phyloP scores from a whole-genome alignment of 2,329 filamentous ascomycete species.

The Thelonectria discophora region DNA sequence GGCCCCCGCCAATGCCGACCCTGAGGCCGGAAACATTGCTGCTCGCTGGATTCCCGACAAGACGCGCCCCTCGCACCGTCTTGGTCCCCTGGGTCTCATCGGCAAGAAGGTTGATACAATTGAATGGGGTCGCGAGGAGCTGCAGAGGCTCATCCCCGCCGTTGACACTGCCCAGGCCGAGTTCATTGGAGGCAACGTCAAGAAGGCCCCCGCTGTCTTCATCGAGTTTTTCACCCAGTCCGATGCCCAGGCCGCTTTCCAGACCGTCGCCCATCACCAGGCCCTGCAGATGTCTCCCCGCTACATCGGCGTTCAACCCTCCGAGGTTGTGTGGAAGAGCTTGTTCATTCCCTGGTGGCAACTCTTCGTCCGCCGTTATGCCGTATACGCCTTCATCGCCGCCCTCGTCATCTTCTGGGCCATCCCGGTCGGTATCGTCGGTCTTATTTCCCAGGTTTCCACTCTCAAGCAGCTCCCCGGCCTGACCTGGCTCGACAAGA shows the following conservation, averaged over 20 bases:
- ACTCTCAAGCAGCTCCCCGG: slow-evolving; percentile 73
- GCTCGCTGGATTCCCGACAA: slow-evolving; percentile 73
- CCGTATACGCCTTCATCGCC: slow-evolving; percentile 71
- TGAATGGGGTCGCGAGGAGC: slow-evolving; percentile 75
- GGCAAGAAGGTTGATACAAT: slow-evolving; percentile 82
- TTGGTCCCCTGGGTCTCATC: slow-evolving; percentile 70
- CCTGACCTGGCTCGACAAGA: slow-evolving; percentile 75
- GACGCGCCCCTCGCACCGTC: slow-evolving; percentile 74
- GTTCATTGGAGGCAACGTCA: slow-evolving; percentile 70
- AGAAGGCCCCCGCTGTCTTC: slow-evolving; percentile 79
- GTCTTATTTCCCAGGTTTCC: slow-evolving; percentile 83
- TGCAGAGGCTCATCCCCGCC: slow-evolving; percentile 67
- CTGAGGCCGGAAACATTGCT: slow-evolving; percentile 71
- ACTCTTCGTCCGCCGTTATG: slow-evolving; percentile 72
- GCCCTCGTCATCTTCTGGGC: slow-evolving; percentile 88
- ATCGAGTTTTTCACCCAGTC: slow-evolving; percentile 87
- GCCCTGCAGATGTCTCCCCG: slow-evolving; percentile 85
- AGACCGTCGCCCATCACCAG: slow-evolving; percentile 82
- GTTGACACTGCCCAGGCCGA: slow-evolving; percentile 70
- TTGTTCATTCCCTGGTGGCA: slow-evolving; percentile 76
- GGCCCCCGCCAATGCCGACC: slow-evolving; percentile 61
- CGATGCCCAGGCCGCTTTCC: slow-evolving; percentile 85
- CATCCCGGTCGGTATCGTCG: slow-evolving; percentile 79
- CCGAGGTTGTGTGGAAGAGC: slow-evolving; percentile 88
- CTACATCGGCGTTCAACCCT: slow-evolving; percentile 81